Base-by-base conservation (phyloP, 2,329 filamentous ascomycete genomes). In the Penicillium digitatum region DNA sequence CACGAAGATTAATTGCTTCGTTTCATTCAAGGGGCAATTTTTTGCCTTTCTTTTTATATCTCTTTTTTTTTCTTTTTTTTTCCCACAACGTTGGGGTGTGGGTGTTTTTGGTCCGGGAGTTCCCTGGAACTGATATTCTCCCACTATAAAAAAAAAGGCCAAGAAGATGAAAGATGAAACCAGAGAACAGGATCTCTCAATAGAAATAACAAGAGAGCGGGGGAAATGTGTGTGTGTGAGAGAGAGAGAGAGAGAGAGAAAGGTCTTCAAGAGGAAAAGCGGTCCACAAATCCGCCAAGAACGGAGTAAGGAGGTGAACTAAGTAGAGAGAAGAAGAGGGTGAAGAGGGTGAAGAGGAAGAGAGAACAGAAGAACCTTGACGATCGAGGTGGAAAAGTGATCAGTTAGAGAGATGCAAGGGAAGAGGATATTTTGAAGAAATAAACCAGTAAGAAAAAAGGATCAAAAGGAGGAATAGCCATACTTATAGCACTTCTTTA, bases 261-360 rank as follows among this genome's bases (percentile, higher is more conserved):
- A 58, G 49, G 55, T 54, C 34, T 60, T 45, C 49, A 55, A 59
- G 6, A 48, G 52, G 49, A 54, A 54, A 58, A 62, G 54, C 43
- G 52, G 46, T 60, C 58, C 59, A 59, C 55, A 52, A 27, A 50
- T 27, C 48, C 51, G 60, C 60, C 60, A 62, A 62, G 60, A 60
- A 60, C 52, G 40, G 45, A 61, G 59, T 60, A 61, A 61, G 59
- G 57, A 56, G 57, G 48, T 38, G 44, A 46, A 8, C 24, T 40
- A n/a, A 35, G 22, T 34, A 14, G 12, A 35, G 27, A 31, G 24
- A 27, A 18, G 10, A 24, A n/a, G 3, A 38, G 37, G 6, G 37
- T 22, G 20, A 16, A 22, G 14, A 32, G 32, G 16, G 16, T n/a
- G n/a, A 18, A 16, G 22, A n/a, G 34, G n/a, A 8, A 24, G n/a